A percentile compares a stretch with the other conserved stretches of the same genome.
Conservation (phyloP, 2,329 filamentous ascomycete genomes). For the Blastomyces gilchristii region DNA sequence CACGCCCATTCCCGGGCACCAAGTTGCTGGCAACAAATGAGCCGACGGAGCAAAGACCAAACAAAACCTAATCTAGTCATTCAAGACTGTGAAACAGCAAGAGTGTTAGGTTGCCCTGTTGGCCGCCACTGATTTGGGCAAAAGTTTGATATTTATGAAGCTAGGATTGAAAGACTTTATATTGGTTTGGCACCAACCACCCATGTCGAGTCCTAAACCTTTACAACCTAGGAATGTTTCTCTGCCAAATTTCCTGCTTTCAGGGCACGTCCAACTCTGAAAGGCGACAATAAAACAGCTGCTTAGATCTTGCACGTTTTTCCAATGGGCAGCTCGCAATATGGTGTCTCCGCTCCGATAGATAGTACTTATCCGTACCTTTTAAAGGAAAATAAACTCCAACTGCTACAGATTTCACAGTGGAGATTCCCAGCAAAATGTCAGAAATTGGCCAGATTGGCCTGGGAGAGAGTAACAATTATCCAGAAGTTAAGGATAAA, state of each 20-base stretch:
- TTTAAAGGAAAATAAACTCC: not conserved
- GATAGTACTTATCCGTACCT: not conserved
- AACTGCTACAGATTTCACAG: not conserved
- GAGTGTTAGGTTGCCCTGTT: not conserved
- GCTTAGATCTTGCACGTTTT: not conserved
- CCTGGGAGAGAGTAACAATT: not conserved
- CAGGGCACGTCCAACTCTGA: not conserved
- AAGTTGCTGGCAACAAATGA: not conserved
- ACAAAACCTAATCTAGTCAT: not conserved
- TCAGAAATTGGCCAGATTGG: not conserved
- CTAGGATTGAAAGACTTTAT: not conserved
- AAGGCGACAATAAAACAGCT: not conserved
- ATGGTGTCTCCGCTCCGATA: not conserved
- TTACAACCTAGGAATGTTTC: not conserved
- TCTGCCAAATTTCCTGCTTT: not conserved
- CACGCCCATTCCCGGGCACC: too few relatives aligned
- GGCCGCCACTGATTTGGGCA: not conserved
- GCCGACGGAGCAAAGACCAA: not conserved
- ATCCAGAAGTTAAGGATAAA: not conserved
- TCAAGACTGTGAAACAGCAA: not conserved
- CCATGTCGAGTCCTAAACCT: not conserved
- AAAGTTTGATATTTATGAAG: not conserved
- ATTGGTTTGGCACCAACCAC: not conserved
- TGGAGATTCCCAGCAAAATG: not conserved
- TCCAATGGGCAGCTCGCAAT: not conserved